Base-by-base conservation (phyloP, 2,329 filamentous ascomycete species). In the Pseudogymnoascus sp. region DNA sequence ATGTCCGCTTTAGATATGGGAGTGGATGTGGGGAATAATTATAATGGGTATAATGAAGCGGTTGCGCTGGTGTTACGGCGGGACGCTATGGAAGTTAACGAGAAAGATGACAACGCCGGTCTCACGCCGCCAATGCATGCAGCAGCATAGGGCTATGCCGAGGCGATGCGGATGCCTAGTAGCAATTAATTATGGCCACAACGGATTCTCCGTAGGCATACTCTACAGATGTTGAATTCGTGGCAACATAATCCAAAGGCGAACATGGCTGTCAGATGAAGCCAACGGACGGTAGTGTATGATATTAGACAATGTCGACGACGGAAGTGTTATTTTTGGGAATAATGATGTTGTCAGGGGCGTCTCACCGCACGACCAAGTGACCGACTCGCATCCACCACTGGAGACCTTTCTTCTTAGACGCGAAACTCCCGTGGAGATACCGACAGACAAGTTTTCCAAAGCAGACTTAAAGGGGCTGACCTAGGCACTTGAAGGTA, bases 251-350 rank as follows among this genome's bases (percentile, higher is more conserved):
- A 19, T 19, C 19, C 19, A 2, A 19, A 19, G 19, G 19, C 19
- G 19, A 19, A 19, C 19, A 19, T 19, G 52, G 14, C 22, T 35
- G 19, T 33, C 28, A 12, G 60, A 58, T 8, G 45, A 65, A 12
- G 62, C 59, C 12, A 60, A 64, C 2, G 60, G 62, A 11, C 36
- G 7, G 6, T 76, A 72, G 73, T 14, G 71, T 3, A 66, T 76
- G 38, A 61, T 76, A 28, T 62, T 76, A 6, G 73, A 77, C 41
- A 75, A 71, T 58, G 71, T 69, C 39, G 71, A 76, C 60, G 66
- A 75, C 19, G 12, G 11, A 28, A 23, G 14, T 23, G 4, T 9
- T 11, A 23, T 28, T 52, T 52, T 16, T 5, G 14, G 30, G 55
- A 59, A 9, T 36, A 36, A 38, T 28, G 11, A 14, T 38, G 55